A percentile compares a stretch with the other conserved stretches of the same genome.
Evolutionary conservation across 106 monocot genomes (phyloP).

Genomic region (Dioscorea zingiberensis): DNA sequence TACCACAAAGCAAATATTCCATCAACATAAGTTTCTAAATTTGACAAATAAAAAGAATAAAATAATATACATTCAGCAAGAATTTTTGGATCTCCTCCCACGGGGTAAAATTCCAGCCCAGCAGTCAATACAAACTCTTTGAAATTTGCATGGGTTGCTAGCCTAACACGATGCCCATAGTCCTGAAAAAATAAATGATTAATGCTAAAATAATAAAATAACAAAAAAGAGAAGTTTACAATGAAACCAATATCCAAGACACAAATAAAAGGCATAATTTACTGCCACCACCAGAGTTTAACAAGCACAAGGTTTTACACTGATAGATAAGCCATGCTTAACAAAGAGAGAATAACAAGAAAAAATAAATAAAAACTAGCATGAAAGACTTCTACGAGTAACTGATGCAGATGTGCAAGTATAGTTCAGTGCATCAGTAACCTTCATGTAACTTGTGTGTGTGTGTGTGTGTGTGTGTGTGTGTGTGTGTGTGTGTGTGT

Average conservation of each 20-base stretch:
- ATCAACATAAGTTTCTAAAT: not conserved
- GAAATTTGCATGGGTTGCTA: constrained; percentile 97
- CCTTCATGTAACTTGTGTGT: no score
- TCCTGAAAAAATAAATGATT: constrained; percentile 48
- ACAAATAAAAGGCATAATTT: not conserved
- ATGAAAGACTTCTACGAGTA: no score
- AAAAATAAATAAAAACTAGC: no score
- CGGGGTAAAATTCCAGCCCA: constrained; percentile 89
- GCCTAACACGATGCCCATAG: constrained; percentile 87
- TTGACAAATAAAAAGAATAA: constrained; percentile 3
- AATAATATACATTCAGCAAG: constrained; percentile 79
- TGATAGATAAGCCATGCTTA: not conserved
- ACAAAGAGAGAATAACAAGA: not conserved
- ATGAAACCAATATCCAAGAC: not conserved
- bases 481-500: no score
- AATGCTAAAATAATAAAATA: not conserved
- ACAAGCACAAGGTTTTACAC: not conserved
- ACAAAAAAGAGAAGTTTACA: not conserved
- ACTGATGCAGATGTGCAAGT: no score
- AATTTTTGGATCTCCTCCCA: constrained; percentile 90
- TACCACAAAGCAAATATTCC: not conserved
- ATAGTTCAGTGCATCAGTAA: no score
- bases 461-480: no score
- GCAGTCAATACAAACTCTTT: constrained; percentile 92
- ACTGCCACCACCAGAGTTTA: not conserved